Percentiles rank a stretch among this genome's conserved stretches.
Conservation (phyloP, 2,329 filamentous ascomycete genomes). For the Calonectria montana region DNA sequence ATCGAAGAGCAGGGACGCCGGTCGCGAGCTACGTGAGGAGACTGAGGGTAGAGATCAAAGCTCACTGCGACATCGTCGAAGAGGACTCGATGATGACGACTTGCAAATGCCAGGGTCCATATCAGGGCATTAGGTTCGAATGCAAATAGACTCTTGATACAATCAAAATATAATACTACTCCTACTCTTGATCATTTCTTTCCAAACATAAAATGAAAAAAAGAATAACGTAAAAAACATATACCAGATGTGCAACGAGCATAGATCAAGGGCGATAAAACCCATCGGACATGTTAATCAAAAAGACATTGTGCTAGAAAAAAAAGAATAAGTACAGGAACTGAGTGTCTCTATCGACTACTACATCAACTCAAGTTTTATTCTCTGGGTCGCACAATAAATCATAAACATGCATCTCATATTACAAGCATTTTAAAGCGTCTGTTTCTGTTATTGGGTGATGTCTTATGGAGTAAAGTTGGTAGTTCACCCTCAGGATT, state of each 20-base stretch:
- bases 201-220: background rate
- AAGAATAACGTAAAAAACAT: background rate
- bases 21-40: conserved; percentile 63
- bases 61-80: conserved; percentile 54
- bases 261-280: background rate
- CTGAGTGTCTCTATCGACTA: no score
- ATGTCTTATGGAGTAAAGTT: no score
- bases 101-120: conserved; percentile 61
- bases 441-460: no score
- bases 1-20: conserved; percentile 64
- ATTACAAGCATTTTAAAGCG: no score
- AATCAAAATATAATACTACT: conserved; percentile 12
- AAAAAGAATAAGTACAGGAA: no score
- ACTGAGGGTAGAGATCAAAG: conserved; percentile 52
- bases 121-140: conserved; percentile 51
- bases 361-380: no score
- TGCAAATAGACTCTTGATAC: conserved; percentile 25
- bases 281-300: no score
- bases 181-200: background rate
- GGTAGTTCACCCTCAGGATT: no score
- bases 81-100: conserved; percentile 51
- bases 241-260: background rate
- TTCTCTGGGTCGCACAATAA: no score
- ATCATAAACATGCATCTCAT: no score
- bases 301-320: no score